Conservation (phyloP, 805 yeast species). For the Brettanomyces anomalus region DNA sequence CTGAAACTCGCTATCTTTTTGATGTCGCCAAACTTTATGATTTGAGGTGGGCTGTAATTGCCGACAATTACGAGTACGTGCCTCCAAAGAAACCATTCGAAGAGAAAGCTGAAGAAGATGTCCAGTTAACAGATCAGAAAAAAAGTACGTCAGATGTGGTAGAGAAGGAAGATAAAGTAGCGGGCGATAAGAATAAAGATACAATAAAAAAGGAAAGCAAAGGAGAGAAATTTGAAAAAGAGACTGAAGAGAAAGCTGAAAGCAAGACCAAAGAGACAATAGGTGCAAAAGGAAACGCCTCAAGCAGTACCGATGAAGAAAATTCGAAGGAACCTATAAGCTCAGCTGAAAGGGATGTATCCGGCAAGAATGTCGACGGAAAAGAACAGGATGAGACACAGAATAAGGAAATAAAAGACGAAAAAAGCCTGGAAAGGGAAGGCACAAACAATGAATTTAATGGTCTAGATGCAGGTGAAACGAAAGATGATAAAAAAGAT, state of each 20-base stretch:
- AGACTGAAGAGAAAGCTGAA: neutral
- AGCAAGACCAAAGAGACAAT: too few species aligned
- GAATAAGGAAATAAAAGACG: neutral
- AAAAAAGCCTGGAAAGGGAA: neutral
- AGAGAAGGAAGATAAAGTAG: neutral
- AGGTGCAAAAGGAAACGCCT: neutral
- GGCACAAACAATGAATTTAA: neutral
- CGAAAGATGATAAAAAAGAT: too few species aligned
- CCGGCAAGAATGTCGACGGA: too few species aligned
- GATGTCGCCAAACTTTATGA: constrained; percentile 52
- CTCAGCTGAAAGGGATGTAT: neutral
- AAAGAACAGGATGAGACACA: too few species aligned
- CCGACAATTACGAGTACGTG: constrained; percentile 44
- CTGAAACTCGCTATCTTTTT: constrained; percentile 75
- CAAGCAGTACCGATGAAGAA: too few species aligned
- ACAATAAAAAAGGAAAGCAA: neutral
- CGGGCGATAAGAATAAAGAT: neutral
- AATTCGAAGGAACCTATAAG: neutral
- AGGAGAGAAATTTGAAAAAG: neutral
- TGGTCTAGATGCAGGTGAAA: neutral
- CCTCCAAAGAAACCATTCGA: constrained; percentile 23
- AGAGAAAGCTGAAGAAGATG: neutral
- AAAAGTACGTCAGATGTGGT: neutral
- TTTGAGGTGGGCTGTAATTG: constrained; percentile 60
- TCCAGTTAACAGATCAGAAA: neutral